Conservation (phyloP, 495 filamentous ascomycete genomes). For the Aspergillus egyptiacus region DNA sequence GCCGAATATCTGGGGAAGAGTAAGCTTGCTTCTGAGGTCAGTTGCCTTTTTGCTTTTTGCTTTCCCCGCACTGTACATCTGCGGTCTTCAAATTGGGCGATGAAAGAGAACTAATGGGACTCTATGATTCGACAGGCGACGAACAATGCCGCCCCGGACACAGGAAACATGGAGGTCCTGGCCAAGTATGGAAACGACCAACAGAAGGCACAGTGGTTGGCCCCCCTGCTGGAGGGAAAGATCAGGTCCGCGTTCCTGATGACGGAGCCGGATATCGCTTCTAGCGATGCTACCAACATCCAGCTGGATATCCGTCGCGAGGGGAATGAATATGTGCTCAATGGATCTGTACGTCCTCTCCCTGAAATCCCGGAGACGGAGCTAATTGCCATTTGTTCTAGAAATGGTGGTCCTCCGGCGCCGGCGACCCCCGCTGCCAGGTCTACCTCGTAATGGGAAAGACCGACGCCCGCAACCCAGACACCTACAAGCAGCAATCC, state of each 20-base stretch:
- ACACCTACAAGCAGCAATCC: constrained; percentile 81
- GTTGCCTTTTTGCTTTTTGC: constrained; percentile 4
- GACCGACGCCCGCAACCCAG: constrained; percentile 60
- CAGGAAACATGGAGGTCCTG: constrained; percentile 92
- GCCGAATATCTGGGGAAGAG: constrained; percentile 84
- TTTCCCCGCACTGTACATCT: too few relatives aligned
- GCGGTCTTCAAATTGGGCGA: too few relatives aligned
- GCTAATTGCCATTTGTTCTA: constrained; percentile 19
- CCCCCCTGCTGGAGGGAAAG: constrained; percentile 74
- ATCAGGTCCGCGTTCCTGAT: constrained; percentile 90
- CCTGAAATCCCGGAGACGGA: neutral
- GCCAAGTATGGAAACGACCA: constrained; percentile 87
- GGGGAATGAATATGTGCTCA: constrained; percentile 77
- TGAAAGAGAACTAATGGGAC: too few relatives aligned
- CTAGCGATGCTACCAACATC: constrained; percentile 85
- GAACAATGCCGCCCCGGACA: constrained; percentile 88
- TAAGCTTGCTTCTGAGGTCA: constrained; percentile 65
- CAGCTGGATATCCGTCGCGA: constrained; percentile 71
- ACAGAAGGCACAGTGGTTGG: constrained; percentile 85
- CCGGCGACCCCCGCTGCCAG: constrained; percentile 83
- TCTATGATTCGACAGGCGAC: constrained; percentile 51
- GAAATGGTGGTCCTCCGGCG: constrained; percentile 97
- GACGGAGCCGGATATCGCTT: constrained; percentile 85
- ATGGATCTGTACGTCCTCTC: constrained; percentile 58
- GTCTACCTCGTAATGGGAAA: constrained; percentile 94